Base-by-base conservation (phyloP, 78 protist genomes). In the Monosiga brevicollis region DNA sequence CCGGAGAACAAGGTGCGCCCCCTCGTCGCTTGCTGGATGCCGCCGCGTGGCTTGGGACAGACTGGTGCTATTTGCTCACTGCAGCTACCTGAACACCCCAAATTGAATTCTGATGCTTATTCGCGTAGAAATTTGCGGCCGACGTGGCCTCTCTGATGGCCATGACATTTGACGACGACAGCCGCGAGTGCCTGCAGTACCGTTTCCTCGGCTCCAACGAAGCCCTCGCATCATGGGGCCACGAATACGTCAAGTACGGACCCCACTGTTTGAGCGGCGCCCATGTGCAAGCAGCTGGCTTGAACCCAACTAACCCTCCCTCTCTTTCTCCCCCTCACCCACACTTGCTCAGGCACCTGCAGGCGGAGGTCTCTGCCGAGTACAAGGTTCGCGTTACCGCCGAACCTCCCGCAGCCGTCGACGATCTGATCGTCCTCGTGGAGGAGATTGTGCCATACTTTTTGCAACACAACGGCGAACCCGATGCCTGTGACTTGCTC, bases 401-500 rank as follows among this genome's bases (percentile, higher is more conserved):
- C 0, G 82, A 29, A 2, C 73, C 49, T 62, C 23, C 24, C 34
- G 78, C 1, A 0, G 42, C 79, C 29, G 79, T 73, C 55, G 89
- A 87, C 25, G 49, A 71, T 1, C 62, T 79, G 36, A 9, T 49
- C 42, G 9, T 0, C n/a, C 10, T 82, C 41, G 78, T 83, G n/a
- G 87, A 90, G 54, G 90, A 89, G 49, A 91, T 97, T 42, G 88
- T 95, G 20, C 97, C 96, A 6, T 96, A 86, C 91, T 70, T 88
- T 83, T 83, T 97, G 92, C 25, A 54, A 39, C 97, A 97, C 88
- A 92, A 94, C 73, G 93, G 93, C 15, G 98, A 95, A 84, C 91
- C 96, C 36, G 97, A 96, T 1, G 99, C 98, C 9, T 95, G 97
- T 62, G 99, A 97, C 54, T 89, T 97, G 24, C 78, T 95, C 38